Conservation (phyloP, 1,284 basidiomycete genomes). For the Mrakiaceae sp. region DNA sequence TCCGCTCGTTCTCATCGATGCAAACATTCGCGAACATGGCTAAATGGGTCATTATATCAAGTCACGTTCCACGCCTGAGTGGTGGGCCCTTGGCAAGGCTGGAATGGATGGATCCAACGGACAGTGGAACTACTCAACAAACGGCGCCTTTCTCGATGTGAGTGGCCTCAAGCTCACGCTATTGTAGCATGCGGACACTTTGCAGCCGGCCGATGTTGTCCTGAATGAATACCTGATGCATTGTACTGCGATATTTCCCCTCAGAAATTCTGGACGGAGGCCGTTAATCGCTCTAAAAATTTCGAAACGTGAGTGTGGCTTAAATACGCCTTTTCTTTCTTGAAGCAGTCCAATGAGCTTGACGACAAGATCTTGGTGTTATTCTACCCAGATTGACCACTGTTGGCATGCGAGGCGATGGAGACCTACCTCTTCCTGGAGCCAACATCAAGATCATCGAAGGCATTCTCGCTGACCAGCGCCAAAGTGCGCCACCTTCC, state of each 20-base stretch:
- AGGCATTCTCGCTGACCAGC: slow-evolving; percentile 49
- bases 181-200: no score
- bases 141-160: slow-evolving; percentile 43
- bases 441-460: slow-evolving; percentile 10
- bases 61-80: slow-evolving; percentile 38
- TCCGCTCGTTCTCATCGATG: no score
- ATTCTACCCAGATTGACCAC: slow-evolving; percentile 38
- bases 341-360: no score
- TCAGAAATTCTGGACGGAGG: slow-evolving; percentile 45
- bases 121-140: slow-evolving; percentile 49
- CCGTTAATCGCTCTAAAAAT: slow-evolving; percentile 45
- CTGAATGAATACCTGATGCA: no score
- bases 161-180: not conserved
- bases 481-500: slow-evolving; percentile 22
- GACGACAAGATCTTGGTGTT: no score
- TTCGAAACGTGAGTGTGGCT: slow-evolving; percentile 39
- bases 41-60: not conserved
- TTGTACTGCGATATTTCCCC: no score
- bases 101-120: slow-evolving; percentile 29
- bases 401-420: slow-evolving; percentile 54
- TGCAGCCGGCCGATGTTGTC: no score
- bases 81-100: slow-evolving; percentile 40
- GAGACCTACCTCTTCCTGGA: slow-evolving; percentile 33
- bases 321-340: no score
- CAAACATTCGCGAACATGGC: not conserved